Base-by-base conservation (phyloP, 371 early-diverging fungal species). In the Mortierella sp. region DNA sequence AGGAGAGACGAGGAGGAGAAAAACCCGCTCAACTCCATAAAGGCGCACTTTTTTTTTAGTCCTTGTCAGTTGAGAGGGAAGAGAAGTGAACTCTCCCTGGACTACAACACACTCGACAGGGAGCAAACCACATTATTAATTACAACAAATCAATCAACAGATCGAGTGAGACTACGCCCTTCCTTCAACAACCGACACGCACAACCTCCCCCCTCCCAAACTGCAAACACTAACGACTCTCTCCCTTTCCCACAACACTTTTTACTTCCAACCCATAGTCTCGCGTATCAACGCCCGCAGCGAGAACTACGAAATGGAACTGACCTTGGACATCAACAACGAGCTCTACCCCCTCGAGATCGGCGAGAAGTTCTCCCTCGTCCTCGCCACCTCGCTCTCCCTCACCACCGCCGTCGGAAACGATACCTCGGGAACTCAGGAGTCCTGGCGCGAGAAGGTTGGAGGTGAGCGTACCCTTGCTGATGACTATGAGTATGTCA, bases 401-500 rank as follows among this genome's bases (percentile, higher is more conserved):
- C 87, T 94, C 58, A 80, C 84, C 3, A 86, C 83, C 41, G 76
- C 87, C 7, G 89, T 83, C 58, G 91, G 90, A 56, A 89, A 87
- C 55, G 89, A 89, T 72, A 85, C 87, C 54, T 78, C 79, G 49
- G 93, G 90, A 78, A 90, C 90, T 65, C 86, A 88, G 90, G 92
- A 92, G 82, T 90, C 90, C 88, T 93, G 93, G 93, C 90, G 93
- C 70, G 88, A 93, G 84, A 90, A 91, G 88, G 90, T 92, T 79
- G 90, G 90, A 74, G 88, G 93, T 79, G 95, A 95, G 79, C 89
- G 91, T 72, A 94, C 96, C 70, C 86, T 98, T 83, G 96, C 97
- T 11, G 98, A 98, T 73, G 97, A 97, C 68, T 99, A 96, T 88
- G 99, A 99, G 58, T 99, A 99, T 88, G 99, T 99, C 38, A 98